Conservation (phyloP, 2,329 filamentous ascomycete species). For the Parastagonospora nodorum region DNA sequence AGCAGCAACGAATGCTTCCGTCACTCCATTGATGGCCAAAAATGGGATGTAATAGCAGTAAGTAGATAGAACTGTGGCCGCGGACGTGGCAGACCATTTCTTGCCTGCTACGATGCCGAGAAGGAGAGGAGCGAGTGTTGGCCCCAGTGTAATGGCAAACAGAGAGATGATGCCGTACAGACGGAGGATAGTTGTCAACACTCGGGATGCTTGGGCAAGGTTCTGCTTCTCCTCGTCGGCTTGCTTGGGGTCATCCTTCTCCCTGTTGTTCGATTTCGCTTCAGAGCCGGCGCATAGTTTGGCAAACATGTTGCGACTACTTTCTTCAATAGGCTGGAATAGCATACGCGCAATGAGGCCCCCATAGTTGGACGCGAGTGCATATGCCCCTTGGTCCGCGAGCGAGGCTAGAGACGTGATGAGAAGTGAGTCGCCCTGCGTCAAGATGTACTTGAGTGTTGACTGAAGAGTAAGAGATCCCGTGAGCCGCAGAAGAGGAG, state of each 20-base stretch:
- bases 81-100: conserved; percentile 75
- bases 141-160: conserved; percentile 71
- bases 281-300: conserved; percentile 65
- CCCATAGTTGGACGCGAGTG: conserved; percentile 90
- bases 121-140: conserved; percentile 73
- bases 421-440: conserved; percentile 90
- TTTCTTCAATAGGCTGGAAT: conserved; percentile 95
- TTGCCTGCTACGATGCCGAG: conserved; percentile 77
- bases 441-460: conserved; percentile 88
- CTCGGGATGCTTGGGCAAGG: conserved; percentile 50
- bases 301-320: conserved; percentile 86
- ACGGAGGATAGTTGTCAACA: conserved; percentile 68
- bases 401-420: conserved; percentile 78
- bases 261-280: conserved; percentile 14
- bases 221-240: conserved; percentile 22
- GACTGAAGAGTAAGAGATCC: conserved; percentile 87
- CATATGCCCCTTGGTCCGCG: conserved; percentile 86
- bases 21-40: conserved; percentile 86
- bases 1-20: conserved; percentile 90
- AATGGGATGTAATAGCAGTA: conserved; percentile 96
- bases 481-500: conserved; percentile 72
- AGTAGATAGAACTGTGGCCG: conserved; percentile 72
- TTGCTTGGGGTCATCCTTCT: conserved; percentile 4
- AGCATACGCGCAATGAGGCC: conserved; percentile 85
- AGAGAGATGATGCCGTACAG: conserved; percentile 77